These are phyloP conservation scores for Panaeolus papilionaceus DNA, from an alignment of 768 basidiomycete genomes.

Conservation along the genomic window DNA sequence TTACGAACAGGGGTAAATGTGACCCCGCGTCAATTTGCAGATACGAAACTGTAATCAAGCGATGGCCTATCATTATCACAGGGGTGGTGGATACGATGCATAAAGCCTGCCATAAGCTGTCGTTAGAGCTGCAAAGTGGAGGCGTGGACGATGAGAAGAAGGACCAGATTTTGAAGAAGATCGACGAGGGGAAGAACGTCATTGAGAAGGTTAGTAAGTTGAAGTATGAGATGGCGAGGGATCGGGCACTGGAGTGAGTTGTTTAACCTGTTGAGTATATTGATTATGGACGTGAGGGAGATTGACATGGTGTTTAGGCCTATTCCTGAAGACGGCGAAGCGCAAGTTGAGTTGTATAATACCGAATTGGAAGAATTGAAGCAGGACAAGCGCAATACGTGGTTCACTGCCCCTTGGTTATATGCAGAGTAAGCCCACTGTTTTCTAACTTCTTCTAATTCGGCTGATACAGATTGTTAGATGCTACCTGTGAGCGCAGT, in stretches of 20 bases:
- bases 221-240: constrained; percentile 89
- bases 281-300: background rate
- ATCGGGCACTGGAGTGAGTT: constrained; percentile 70
- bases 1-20: background rate
- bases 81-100: constrained; percentile 79
- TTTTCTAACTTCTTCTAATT: background rate
- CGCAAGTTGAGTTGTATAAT: constrained; percentile 80
- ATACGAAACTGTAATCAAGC: constrained; percentile 77
- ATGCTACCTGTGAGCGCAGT: constrained; percentile 69
- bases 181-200: constrained; percentile 80
- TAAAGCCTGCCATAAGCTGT: constrained; percentile 67
- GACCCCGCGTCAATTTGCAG: constrained; percentile 39
- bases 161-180: constrained; percentile 43
- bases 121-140: constrained; percentile 41
- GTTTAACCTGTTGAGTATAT: background rate
- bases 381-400: constrained; percentile 61
- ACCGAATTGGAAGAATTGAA: constrained; percentile 62
- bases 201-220: constrained; percentile 77
- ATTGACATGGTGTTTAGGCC: constrained; percentile 44
- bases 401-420: constrained; percentile 97
- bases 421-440: constrained; percentile 75
- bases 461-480: constrained; percentile 38
- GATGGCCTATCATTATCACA: constrained; percentile 89
- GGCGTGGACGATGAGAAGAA: constrained; percentile 28
- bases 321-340: constrained; percentile 78